phyloP scores from a whole-genome alignment of 1,284 basidiomycete genomes.

The Rhodotorula sp. region DNA sequence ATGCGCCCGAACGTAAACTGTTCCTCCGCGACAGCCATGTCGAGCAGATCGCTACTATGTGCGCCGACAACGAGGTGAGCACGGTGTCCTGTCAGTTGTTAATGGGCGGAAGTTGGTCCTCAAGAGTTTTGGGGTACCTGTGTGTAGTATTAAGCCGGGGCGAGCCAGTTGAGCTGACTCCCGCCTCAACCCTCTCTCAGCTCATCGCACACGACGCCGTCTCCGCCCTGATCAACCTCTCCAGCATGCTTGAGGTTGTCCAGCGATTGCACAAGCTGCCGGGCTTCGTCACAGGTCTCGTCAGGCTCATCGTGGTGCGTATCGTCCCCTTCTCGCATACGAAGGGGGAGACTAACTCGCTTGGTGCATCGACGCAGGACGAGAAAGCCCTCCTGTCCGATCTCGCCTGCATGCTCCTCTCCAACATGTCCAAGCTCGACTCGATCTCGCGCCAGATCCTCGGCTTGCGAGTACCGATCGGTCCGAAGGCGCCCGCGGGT shows the following conservation, averaged over 20 bases:
- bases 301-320: constrained; percentile 85
- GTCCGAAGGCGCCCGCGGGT: constrained; percentile 15
- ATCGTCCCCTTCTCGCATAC: not conserved
- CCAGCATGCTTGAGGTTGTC: constrained; percentile 74
- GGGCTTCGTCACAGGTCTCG: constrained; percentile 76
- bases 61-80: constrained; percentile 37
- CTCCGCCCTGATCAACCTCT: constrained; percentile 88
- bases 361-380: constrained; percentile 58
- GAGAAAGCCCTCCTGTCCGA: constrained; percentile 86
- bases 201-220: constrained; percentile 92
- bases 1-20: constrained; percentile 35
- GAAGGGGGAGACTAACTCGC: not conserved
- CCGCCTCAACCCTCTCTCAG: constrained; percentile 52
- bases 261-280: constrained; percentile 66
- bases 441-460: constrained; percentile 67
- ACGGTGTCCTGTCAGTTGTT: not conserved
- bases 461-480: constrained; percentile 64
- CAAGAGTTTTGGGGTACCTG: not conserved
- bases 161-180: not conserved
- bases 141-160: not conserved
- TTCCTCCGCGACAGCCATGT: constrained; percentile 36
- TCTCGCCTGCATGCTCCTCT: constrained; percentile 92
- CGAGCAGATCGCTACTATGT: constrained; percentile 39
- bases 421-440: constrained; percentile 83
- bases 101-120: too few relatives aligned